phyloP scores from a whole-genome alignment of 148 eudicot species.

The Vaccinium vitisidaea region DNA sequence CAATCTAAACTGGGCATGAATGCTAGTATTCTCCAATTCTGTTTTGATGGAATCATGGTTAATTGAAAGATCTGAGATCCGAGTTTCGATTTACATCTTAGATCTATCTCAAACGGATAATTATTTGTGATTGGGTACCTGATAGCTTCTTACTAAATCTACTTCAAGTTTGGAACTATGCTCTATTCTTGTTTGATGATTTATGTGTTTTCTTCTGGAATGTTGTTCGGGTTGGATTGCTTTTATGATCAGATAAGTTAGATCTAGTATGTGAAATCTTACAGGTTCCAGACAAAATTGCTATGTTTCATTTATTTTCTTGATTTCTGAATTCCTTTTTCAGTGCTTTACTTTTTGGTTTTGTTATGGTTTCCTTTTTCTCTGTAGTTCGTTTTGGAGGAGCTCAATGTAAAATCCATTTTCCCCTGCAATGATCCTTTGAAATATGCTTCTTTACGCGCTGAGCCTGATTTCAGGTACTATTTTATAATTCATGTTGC shows the following conservation, averaged over 20 bases:
- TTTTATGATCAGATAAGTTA: not conserved
- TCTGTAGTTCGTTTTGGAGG: slow-evolving; percentile 80
- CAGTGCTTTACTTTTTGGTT: not conserved
- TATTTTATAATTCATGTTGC: not conserved
- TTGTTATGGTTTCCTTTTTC: not conserved
- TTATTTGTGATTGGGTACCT: not conserved
- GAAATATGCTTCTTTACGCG: slow-evolving; percentile 82
- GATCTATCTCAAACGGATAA: not conserved
- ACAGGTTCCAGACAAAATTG: not conserved
- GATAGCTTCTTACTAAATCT: not conserved
- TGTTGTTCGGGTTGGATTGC: not conserved
- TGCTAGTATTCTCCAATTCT: not conserved
- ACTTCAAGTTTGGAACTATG: not conserved
- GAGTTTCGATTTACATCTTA: not conserved
- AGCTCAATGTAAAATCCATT: slow-evolving; percentile 76
- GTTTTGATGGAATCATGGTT: not conserved
- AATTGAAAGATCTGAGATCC: not conserved
- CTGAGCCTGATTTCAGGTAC: slow-evolving; percentile 98
- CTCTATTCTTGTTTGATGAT: slow-evolving; percentile 1
- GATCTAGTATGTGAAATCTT: not conserved
- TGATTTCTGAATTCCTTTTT: not conserved
- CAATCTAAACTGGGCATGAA: not conserved
- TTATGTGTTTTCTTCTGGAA: not conserved
- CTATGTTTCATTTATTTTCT: not conserved
- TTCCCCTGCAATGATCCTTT: slow-evolving; percentile 75